Base-by-base conservation (phyloP, 257 asterid species). In the Solanum verrucosum region DNA sequence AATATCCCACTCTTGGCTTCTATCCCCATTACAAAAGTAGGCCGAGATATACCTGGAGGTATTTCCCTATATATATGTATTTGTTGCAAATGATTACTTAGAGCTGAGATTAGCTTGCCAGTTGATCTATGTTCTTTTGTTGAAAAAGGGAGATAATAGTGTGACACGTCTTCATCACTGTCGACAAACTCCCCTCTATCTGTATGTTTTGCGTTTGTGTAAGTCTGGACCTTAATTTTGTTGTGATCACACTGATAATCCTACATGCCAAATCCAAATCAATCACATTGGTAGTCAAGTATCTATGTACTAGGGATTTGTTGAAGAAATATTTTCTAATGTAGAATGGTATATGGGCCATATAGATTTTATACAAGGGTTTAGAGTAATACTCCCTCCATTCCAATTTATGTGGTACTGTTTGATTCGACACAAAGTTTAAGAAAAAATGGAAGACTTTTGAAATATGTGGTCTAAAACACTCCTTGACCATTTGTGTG, bases 21-120 rank as follows among this genome's bases (percentile, higher is more conserved):
- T 75, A 92, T 94, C 63, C 99, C 98, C 29, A 70, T 91, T 78
- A 96, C 98, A 68, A 96, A 94, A 88, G 91, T 90, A 87, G 98
- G 98, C 87, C 87, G 94, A 90, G 98, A 96, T 89, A 92, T 96
- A 87, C 98, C 99, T 85, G 96, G 93, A 94, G 99, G 98, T 96
- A 92, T n/a, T 88, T 67, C 72, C 71, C 42, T 82, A 15, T 18
- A 18, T 81, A n/a, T 73, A 27, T 87, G 65, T 63, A 34, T 4
- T 70, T 84, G 87, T 38, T 84, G 78, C 87, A 84, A 59, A 84
- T 60, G 34, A 15, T 35, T 21, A 84, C 52, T 34, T 27, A 34
- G 49, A 34, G 27, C 46, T 73, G 29, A 74, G 29, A 25, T 74
- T 20, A 13, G 82, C 52, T 34, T 74, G 82, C 83, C n/a, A 37